Base-by-base conservation (phyloP, 164 flowering plant genomes). In the Echeveria elegans region DNA sequence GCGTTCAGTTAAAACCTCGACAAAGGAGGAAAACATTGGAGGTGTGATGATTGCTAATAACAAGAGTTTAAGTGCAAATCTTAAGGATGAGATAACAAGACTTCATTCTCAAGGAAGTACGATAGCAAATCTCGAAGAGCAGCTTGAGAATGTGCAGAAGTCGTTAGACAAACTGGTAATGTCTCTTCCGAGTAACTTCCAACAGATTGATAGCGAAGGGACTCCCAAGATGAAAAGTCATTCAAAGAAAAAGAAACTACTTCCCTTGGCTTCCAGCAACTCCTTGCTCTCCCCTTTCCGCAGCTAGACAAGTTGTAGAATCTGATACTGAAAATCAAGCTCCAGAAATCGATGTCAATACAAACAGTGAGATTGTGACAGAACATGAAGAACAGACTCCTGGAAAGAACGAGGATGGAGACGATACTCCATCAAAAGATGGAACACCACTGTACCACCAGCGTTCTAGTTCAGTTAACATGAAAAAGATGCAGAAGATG, bases 401-500 rank as follows among this genome's bases (percentile, higher is more conserved):
- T 1, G 78, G 81, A 59, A 91, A 83, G 76, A 86, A 82, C 67
- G 93, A 86, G 73, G 94, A 84, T 45, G 84, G 85, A 65, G 85
- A 82, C 43, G 96, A 83, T 69, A 71, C 75, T n/a, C n/a, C n/a
- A n/a, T n/a, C n/a, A n/a, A n/a, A n/a, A n/a, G n/a, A n/a, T 75
- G 83, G 86, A 45, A 82, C 95, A 14, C 71, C 70, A 47, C 90
- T 93, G 6, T 84, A 83, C 63, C 82, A 79, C 72, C 82, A 79
- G 30, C 91, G 96, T 69, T 88, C 96, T 19, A 85, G 95, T 79
- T 95, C 99, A 19, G 99, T 95, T 1, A 88, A 91, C 79, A 91
- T 95, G 96, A 78, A 81, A 71, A 95, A 89, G 80, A 91, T 95
- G 96, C 90, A 95, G 81, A 86, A 89, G 71, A 95, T 95, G 99